Conservation (phyloP, 768 basidiomycete species). For the Agrocybe pediades region DNA sequence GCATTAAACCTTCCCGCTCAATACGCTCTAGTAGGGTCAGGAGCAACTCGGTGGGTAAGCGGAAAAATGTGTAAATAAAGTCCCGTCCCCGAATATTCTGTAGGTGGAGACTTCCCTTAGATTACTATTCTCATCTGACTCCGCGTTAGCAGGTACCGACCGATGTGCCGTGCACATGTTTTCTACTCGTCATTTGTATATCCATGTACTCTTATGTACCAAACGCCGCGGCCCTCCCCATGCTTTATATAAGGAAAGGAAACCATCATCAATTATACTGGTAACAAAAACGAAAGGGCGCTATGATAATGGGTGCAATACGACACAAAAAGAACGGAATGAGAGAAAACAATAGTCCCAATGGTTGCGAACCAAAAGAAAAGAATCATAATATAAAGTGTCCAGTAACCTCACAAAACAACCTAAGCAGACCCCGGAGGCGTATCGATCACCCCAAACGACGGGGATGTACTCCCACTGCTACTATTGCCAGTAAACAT, state of each 20-base stretch:
- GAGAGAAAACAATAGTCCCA: neutral
- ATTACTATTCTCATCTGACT: too few species aligned
- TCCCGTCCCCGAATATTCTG: too few species aligned
- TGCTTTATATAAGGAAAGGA: too few species aligned
- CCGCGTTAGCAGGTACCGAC: too few species aligned
- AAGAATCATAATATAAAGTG: conserved; percentile 3
- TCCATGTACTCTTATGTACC: too few species aligned
- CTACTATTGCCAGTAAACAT: conserved; percentile 60
- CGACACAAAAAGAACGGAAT: neutral
- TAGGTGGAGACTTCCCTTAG: too few species aligned
- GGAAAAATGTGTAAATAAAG: neutral
- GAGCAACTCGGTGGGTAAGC: neutral
- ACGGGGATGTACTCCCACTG: conserved; percentile 13
- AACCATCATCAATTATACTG: neutral
- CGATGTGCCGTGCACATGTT: too few species aligned
- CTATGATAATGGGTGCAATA: too few species aligned
- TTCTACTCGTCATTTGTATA: too few species aligned
- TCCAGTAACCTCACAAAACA: neutral
- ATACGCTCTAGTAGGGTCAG: neutral
- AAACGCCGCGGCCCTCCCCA: too few species aligned
- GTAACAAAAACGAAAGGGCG: too few species aligned
- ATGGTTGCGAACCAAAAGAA: neutral
- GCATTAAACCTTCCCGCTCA: neutral
- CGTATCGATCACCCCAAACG: conserved; percentile 18
- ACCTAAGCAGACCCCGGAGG: conserved; percentile 1